phyloP scores from a whole-genome alignment of 1,284 basidiomycete genomes.

The Garcileccinum viscosum region DNA sequence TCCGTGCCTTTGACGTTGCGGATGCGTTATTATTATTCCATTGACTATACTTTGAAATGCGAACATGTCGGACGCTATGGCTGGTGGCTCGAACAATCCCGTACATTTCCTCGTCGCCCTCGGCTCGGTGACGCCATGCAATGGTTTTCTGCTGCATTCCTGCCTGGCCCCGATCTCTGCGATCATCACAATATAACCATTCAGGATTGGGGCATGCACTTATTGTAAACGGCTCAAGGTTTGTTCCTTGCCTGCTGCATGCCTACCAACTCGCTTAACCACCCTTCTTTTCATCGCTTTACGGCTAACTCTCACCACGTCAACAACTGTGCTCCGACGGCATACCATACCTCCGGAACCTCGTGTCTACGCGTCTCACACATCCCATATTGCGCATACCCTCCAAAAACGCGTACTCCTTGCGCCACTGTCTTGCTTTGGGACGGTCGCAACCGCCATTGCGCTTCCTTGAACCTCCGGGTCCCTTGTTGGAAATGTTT shows the following conservation, averaged over 20 bases:
- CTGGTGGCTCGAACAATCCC: constrained; percentile 4
- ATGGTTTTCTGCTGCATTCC: constrained; percentile 14
- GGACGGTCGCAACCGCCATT: constrained; percentile 32
- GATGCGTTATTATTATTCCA: neutral
- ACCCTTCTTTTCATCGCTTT: constrained; percentile 10
- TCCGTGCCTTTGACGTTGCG: constrained; percentile 1
- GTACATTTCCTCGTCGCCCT: neutral
- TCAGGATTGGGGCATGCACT: constrained; percentile 77
- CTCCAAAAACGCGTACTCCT: constrained; percentile 3
- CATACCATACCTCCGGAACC: constrained; percentile 25
- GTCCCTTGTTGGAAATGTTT: constrained; percentile 27
- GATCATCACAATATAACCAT: constrained; percentile 9
- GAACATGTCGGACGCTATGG: constrained; percentile 8
- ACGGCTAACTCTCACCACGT: constrained; percentile 4
- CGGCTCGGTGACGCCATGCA: constrained; percentile 22
- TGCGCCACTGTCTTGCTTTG: constrained; percentile 17
- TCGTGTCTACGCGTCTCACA: constrained; percentile 17
- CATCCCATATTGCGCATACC: constrained; percentile 12
- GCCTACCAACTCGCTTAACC: constrained; percentile 30
- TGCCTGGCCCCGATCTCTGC: constrained; percentile 10
- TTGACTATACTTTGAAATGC: constrained; percentile 5
- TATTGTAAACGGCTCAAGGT: constrained; percentile 87
- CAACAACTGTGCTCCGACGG: constrained; percentile 19
- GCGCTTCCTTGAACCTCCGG: constrained; percentile 31
- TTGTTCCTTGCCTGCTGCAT: constrained; percentile 34